These are phyloP conservation scores for Eustoma russellianum DNA, from an alignment of 257 asterid species.

Conservation along the genomic window DNA sequence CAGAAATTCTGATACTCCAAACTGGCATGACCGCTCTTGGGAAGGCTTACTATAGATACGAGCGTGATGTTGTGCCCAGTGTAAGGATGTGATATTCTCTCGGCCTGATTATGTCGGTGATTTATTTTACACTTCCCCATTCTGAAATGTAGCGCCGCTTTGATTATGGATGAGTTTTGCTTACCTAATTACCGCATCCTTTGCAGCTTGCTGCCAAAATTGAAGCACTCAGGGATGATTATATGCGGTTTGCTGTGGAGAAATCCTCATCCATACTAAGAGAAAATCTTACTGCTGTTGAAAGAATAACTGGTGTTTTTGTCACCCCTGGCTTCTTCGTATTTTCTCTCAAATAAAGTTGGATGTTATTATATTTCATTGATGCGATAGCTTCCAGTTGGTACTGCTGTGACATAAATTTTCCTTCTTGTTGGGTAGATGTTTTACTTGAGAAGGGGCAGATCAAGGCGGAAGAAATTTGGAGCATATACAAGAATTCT, in stretches of 20 bases:
- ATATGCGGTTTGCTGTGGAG: constrained; percentile 81
- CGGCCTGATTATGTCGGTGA: constrained; percentile 3
- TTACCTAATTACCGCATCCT: constrained; percentile 8
- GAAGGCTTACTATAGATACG: constrained; percentile 73
- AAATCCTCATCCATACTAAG: constrained; percentile 57
- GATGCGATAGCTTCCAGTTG: too few relatives aligned
- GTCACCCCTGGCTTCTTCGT: constrained; percentile 11
- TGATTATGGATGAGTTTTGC: neutral
- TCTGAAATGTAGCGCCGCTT: neutral
- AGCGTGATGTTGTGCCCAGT: constrained; percentile 83
- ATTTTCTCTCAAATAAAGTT: too few relatives aligned
- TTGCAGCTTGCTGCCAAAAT: constrained; percentile 82
- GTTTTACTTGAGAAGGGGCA: constrained; percentile 79
- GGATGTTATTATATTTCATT: too few relatives aligned
- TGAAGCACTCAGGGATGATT: constrained; percentile 92
- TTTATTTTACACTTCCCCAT: neutral
- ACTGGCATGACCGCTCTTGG: constrained; percentile 98
- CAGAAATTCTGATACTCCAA: constrained; percentile 77
- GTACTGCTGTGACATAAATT: too few relatives aligned
- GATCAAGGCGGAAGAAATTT: constrained; percentile 78
- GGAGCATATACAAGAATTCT: constrained; percentile 57
- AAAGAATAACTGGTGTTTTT: constrained; percentile 64
- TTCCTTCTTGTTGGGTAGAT: constrained; percentile 44
- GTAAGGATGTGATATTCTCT: constrained; percentile 32
- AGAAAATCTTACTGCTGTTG: constrained; percentile 74